phyloP scores from a whole-genome alignment of 179 eudicot genomes.

The Beta macrorhiza region DNA sequence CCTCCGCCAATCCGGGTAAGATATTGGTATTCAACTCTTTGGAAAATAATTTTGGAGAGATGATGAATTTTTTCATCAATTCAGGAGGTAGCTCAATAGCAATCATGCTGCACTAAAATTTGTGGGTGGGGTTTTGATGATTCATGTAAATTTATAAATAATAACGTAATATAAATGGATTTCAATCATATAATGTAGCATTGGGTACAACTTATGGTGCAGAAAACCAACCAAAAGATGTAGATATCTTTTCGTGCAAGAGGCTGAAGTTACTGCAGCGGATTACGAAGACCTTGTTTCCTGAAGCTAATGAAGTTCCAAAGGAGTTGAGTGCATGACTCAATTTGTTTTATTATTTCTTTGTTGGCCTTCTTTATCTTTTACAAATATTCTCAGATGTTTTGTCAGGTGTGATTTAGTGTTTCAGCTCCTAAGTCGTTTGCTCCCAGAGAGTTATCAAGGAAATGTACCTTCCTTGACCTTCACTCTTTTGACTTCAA shows the following conservation, averaged over 20 bases:
- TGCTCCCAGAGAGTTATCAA: slow-evolving; percentile 50
- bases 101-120: slow-evolving; percentile 12
- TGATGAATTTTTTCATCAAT: background rate
- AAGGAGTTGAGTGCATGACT: slow-evolving; percentile 46
- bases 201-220: slow-evolving; percentile 16
- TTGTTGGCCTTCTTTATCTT: slow-evolving; percentile 18
- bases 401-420: slow-evolving; percentile 65
- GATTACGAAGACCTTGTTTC: slow-evolving; percentile 48
- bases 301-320: slow-evolving; percentile 41
- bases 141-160: background rate
- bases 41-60: background rate
- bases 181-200: background rate
- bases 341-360: slow-evolving; percentile 10
- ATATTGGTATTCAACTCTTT: background rate
- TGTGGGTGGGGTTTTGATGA: background rate
- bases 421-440: slow-evolving; percentile 58
- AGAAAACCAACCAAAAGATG: slow-evolving; percentile 41
- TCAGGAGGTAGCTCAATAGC: background rate
- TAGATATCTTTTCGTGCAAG: slow-evolving; percentile 57
- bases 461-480: slow-evolving; percentile 44
- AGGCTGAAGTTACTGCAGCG: slow-evolving; percentile 52
- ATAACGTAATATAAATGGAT: background rate
- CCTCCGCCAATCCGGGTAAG: slow-evolving; percentile 29
- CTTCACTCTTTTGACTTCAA: background rate
- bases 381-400: slow-evolving; percentile 14